phyloP scores from a whole-genome alignment of 306 rosid species.

The Lotus japonicus region DNA sequence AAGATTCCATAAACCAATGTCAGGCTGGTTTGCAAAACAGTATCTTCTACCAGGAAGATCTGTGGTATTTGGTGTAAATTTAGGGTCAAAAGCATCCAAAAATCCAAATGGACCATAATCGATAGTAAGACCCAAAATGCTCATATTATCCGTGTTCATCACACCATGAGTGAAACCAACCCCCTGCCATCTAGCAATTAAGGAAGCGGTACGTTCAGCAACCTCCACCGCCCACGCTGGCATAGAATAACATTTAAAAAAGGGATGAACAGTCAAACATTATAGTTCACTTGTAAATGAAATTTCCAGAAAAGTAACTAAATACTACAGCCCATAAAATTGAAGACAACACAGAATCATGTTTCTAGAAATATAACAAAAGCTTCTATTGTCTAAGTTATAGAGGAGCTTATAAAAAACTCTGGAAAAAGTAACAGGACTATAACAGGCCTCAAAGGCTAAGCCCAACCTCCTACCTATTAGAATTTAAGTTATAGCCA shows the following conservation, averaged over 20 bases:
- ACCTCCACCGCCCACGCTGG: slow-evolving; percentile 94
- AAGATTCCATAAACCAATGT: slow-evolving; percentile 92
- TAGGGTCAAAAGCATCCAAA: slow-evolving; percentile 99
- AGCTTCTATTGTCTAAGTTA: not conserved
- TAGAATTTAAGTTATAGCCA: too few relatives aligned
- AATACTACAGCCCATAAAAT: not conserved
- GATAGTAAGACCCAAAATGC: slow-evolving; percentile 93
- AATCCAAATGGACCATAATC: slow-evolving; percentile 99
- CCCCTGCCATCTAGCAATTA: slow-evolving; percentile 96
- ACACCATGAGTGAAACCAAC: slow-evolving; percentile 99
- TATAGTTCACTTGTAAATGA: not conserved
- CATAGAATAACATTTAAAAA: slow-evolving; percentile 11
- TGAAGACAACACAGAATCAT: not conserved
- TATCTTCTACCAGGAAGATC: slow-evolving; percentile 99
- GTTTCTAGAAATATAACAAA: not conserved
- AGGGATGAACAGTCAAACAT: not conserved
- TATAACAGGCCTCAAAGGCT: too few relatives aligned
- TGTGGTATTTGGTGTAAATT: slow-evolving; percentile 89
- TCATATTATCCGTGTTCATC: slow-evolving; percentile 97
- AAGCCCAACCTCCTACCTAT: too few relatives aligned
- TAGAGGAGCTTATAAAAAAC: not conserved
- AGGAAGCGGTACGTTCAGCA: slow-evolving; percentile 92
- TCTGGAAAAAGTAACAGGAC: too few relatives aligned
- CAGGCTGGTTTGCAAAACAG: slow-evolving; percentile 98
- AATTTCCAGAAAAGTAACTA: not conserved